Percentiles rank a stretch among this genome's conserved stretches.
phyloP scores from a whole-genome alignment of 768 basidiomycete genomes.

The Terana coerulea region DNA sequence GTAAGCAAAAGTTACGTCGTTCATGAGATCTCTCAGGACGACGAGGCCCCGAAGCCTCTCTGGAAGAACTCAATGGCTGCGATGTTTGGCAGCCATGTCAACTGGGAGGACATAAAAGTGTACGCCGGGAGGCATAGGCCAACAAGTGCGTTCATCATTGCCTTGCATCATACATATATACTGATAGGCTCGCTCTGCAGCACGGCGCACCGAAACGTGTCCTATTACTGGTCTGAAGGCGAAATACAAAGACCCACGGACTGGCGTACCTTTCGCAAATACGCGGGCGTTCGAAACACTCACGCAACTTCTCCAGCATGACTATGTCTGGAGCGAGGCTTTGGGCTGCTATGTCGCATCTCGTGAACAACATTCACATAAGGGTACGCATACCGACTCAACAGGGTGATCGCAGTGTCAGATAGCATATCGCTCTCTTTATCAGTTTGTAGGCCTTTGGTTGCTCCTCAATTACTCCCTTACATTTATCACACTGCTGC shows the following conservation, averaged over 20 bases:
- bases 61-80: constrained; percentile 78
- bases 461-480: no score
- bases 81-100: constrained; percentile 81
- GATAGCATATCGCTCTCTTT: no score
- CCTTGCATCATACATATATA: neutral
- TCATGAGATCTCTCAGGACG: constrained; percentile 53
- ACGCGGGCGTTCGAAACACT: constrained; percentile 61
- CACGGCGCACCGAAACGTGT: constrained; percentile 62
- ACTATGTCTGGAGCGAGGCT: constrained; percentile 59
- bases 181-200: constrained; percentile 34
- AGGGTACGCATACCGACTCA: no score
- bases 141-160: constrained; percentile 39
- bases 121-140: constrained; percentile 66
- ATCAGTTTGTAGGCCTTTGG: no score
- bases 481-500: no score
- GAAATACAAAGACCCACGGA: constrained; percentile 75
- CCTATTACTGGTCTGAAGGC: constrained; percentile 78
- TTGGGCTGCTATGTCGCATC: constrained; percentile 37
- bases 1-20: constrained; percentile 69
- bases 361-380: no score
- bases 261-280: constrained; percentile 77
- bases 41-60: constrained; percentile 44
- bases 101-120: constrained; percentile 72
- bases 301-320: constrained; percentile 57
- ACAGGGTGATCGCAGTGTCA: no score